These are phyloP conservation scores for Citrus unshiu DNA, from an alignment of 345 rosid genomes.

Conservation along the genomic window DNA sequence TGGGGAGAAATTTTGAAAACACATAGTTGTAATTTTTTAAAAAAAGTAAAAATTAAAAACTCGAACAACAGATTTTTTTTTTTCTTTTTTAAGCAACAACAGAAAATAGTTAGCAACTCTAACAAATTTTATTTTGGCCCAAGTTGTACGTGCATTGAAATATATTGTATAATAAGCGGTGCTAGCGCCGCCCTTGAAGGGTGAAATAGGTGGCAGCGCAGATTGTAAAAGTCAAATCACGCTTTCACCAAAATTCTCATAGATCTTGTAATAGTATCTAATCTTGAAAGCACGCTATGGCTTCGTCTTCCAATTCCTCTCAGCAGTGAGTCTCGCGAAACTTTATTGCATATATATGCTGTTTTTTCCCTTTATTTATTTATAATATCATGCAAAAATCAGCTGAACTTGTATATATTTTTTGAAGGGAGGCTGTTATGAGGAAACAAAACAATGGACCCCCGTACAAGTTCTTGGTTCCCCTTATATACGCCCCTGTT, in stretches of 20 bases:
- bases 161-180: too few relatives aligned
- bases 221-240: too few relatives aligned
- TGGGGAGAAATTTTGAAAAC: too few relatives aligned
- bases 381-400: background rate
- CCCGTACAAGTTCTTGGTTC: constrained; percentile 73
- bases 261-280: background rate
- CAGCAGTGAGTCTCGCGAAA: constrained; percentile 23
- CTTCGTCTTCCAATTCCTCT: constrained; percentile 22
- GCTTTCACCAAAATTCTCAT: background rate
- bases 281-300: constrained; percentile 9
- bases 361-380: background rate
- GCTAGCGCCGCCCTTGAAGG: background rate
- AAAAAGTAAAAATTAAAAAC: too few relatives aligned
- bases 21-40: too few relatives aligned
- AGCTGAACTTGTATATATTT: background rate
- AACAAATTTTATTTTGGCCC: too few relatives aligned
- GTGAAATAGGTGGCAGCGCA: background rate
- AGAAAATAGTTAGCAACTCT: too few relatives aligned
- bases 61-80: too few relatives aligned
- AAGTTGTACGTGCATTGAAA: too few relatives aligned
- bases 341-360: background rate
- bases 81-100: too few relatives aligned
- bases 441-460: constrained; percentile 56
- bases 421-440: constrained; percentile 25
- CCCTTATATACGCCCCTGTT: constrained; percentile 82